Evolutionary conservation across 257 asterid genomes (phyloP).

Genomic region (Paraleonurus japonicus): DNA sequence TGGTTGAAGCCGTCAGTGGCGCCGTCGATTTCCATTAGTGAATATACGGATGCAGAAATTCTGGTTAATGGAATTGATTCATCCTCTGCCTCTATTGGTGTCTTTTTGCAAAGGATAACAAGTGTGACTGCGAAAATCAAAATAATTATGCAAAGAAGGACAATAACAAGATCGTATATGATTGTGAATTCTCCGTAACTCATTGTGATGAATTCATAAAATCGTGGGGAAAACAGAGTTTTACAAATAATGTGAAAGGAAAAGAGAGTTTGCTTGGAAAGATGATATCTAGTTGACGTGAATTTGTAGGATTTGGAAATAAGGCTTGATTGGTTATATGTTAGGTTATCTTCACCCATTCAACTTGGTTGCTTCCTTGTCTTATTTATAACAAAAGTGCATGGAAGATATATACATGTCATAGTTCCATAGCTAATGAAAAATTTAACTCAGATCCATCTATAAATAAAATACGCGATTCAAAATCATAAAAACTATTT

Average conservation of each 20-base stretch:
- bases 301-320: constrained; percentile 27
- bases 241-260: background rate
- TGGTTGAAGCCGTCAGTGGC: constrained; percentile 85
- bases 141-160: constrained; percentile 37
- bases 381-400: constrained; percentile 6
- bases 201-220: constrained; percentile 29
- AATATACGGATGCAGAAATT: constrained; percentile 38
- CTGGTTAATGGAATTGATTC: constrained; percentile 36
- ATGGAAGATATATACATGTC: background rate
- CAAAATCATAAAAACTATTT: too few relatives aligned
- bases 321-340: constrained; percentile 27
- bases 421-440: too few relatives aligned
- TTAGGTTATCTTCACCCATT: constrained; percentile 44
- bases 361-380: constrained; percentile 17
- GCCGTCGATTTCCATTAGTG: constrained; percentile 68
- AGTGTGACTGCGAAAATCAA: constrained; percentile 35
- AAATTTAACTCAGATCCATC: too few relatives aligned
- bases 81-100: constrained; percentile 26
- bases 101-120: constrained; percentile 46
- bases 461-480: too few relatives aligned
- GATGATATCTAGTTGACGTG: constrained; percentile 20
- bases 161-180: constrained; percentile 38
- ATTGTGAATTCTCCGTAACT: constrained; percentile 26
- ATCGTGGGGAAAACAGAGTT: background rate
- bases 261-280: constrained; percentile 16